Base-by-base conservation (phyloP, 345 rosid genomes). In the Viola odorata region DNA sequence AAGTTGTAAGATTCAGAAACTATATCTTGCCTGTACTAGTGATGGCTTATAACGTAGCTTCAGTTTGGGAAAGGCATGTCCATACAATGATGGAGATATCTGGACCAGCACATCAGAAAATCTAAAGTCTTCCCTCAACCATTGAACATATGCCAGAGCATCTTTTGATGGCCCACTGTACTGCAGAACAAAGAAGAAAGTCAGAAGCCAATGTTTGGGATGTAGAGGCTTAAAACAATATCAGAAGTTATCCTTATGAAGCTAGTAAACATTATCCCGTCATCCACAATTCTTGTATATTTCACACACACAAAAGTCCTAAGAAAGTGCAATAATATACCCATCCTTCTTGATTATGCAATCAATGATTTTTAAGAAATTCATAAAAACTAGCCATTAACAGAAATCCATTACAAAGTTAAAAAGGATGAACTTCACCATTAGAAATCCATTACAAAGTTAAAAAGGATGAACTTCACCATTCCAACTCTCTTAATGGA, bases 61-160 rank as follows among this genome's bases (percentile, higher is more conserved):
- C 67, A 92, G 60, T 74, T 78, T 92, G 11, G 94, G 96, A 71
- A 92, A 92, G 41, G 96, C 89, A 73, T 92, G 98, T 8, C 94
- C 87, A 74, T 69, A 67, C 5, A 69, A 14, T 63, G 95, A 87
- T 51, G 91, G 94, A 78, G 96, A 85, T 63, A 82, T 75, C 89
- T 92, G 98, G 37, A 89, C 85, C 65, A 89, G 79, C 50, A 89
- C 37, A 75, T 81, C 88, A 4, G 83, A 87, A 85, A 87, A 87
- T 53, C 72, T 84, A 10, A 64, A 78, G 60, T 92, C 83, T 69
- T 72, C 79, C 75, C 73, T 89, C 55, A 89, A 45, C 98, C 98
- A 89, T 63, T 85, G 82, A 58, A 84, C 85, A 74, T 92, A 87
- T 37, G 84, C 84, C 68, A 82, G 82, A 71, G 89, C 88, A 61